These are phyloP conservation scores for Fusarium foetens DNA, from an alignment of 2,329 filamentous ascomycete genomes.

Conservation along the genomic window DNA sequence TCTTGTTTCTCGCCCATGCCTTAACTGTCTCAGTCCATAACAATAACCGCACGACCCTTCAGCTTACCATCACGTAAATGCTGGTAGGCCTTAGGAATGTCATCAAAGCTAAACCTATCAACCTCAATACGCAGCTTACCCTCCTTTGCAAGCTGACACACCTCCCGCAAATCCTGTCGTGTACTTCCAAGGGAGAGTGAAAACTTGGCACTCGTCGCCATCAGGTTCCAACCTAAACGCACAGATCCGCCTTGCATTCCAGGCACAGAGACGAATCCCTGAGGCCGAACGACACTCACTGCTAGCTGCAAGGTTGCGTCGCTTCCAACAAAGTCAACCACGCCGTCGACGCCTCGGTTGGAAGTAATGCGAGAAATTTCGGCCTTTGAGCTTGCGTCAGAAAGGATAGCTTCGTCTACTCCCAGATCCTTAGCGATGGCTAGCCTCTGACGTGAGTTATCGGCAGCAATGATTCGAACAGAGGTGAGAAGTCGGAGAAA, in stretches of 20 bases:
- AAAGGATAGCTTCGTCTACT: not conserved
- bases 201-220: not conserved
- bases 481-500: not conserved
- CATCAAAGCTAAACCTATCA: not conserved
- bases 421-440: not conserved
- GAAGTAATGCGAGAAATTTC: not conserved
- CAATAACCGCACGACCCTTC: not conserved
- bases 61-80: not conserved
- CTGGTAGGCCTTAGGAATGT: not conserved
- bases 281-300: not conserved
- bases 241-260: not conserved
- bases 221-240: not conserved
- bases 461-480: not conserved
- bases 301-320: not conserved
- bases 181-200: not conserved
- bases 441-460: not conserved
- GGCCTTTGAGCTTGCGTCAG: not conserved
- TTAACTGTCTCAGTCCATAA: not conserved
- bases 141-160: not conserved
- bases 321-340: not conserved
- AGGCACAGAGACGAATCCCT: not conserved
- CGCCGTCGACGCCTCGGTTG: not conserved
- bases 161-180: not conserved
- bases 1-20: rapidly evolving
- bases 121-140: not conserved